phyloP scores from a whole-genome alignment of 2,329 filamentous ascomycete genomes.

The Dactylellina parvicollis region DNA sequence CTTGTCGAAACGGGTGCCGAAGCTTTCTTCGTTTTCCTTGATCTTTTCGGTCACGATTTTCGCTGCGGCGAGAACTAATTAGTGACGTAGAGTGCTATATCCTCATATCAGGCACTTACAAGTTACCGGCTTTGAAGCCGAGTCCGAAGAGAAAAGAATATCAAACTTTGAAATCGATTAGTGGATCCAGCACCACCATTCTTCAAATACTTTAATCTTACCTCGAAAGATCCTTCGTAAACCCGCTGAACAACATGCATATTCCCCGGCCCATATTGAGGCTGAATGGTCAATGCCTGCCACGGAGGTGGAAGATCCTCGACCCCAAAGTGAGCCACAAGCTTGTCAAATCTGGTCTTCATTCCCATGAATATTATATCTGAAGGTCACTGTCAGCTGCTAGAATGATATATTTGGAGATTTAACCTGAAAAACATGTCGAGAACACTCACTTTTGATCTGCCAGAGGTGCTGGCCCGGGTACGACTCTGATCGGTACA shows the following conservation, averaged over 20 bases:
- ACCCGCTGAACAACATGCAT: conserved; percentile 89
- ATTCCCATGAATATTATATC: conserved; percentile 71
- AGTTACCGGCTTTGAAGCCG: conserved; percentile 67
- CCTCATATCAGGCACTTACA: conserved; percentile 61
- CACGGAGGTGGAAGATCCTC: conserved; percentile 81
- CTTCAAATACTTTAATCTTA: conserved; percentile 58
- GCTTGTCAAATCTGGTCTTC: conserved; percentile 72
- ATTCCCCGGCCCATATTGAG: conserved; percentile 77
- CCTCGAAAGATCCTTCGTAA: conserved; percentile 85
- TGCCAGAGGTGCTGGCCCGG: conserved; percentile 82
- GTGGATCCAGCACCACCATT: too few species aligned
- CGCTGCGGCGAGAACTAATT: conserved; percentile 55
- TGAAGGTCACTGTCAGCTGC: conserved; percentile 56
- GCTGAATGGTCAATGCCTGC: conserved; percentile 81
- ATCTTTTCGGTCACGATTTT: conserved; percentile 77
- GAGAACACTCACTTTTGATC: conserved; percentile 69
- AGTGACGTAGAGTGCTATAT: conserved; percentile 3
- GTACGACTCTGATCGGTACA: conserved; percentile 71
- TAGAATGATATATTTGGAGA: too few species aligned
- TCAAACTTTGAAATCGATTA: conserved; percentile 72
- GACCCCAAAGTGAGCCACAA: conserved; percentile 69
- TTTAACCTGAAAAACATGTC: too few species aligned
- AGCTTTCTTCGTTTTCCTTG: conserved; percentile 72
- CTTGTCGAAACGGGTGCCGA: conserved; percentile 77
- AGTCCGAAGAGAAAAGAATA: conserved; percentile 84